phyloP scores from a whole-genome alignment of 2,329 filamentous ascomycete species.

The Alternaria incomplexa region DNA sequence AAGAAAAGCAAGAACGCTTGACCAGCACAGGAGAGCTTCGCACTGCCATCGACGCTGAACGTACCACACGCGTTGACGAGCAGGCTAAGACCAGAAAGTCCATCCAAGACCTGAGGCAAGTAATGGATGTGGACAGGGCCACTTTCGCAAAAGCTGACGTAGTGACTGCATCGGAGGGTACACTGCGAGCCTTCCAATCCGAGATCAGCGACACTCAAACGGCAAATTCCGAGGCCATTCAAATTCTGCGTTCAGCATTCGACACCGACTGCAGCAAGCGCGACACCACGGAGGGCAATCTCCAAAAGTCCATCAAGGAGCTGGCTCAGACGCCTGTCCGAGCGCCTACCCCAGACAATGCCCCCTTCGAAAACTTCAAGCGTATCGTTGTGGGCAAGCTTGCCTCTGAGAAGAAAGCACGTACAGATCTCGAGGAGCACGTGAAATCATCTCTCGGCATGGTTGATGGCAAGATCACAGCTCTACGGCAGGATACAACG shows the following conservation, averaged over 20 bases:
- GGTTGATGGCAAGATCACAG: neutral
- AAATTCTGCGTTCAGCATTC: neutral
- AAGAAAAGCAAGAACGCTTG: neutral
- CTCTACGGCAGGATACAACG: neutral
- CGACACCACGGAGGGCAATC: neutral
- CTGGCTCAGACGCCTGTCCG: neutral
- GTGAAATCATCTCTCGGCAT: neutral
- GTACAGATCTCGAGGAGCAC: neutral
- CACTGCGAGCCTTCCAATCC: neutral
- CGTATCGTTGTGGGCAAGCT: neutral
- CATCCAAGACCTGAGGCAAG: neutral
- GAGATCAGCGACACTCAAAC: neutral
- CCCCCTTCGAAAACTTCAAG: neutral
- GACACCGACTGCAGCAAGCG: constrained; percentile 2
- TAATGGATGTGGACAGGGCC: neutral
- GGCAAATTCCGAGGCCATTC: neutral
- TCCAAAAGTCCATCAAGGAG: neutral
- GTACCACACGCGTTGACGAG: neutral
- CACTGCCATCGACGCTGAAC: neutral
- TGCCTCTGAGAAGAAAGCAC: neutral
- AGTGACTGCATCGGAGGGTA: neutral
- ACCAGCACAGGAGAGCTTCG: neutral
- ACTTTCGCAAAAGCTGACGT: constrained; percentile 1
- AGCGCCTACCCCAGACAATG: neutral
- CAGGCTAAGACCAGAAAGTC: neutral